Evolutionary conservation across 306 rosid genomes (phyloP).

Genomic region (Gillenia trifoliata): DNA sequence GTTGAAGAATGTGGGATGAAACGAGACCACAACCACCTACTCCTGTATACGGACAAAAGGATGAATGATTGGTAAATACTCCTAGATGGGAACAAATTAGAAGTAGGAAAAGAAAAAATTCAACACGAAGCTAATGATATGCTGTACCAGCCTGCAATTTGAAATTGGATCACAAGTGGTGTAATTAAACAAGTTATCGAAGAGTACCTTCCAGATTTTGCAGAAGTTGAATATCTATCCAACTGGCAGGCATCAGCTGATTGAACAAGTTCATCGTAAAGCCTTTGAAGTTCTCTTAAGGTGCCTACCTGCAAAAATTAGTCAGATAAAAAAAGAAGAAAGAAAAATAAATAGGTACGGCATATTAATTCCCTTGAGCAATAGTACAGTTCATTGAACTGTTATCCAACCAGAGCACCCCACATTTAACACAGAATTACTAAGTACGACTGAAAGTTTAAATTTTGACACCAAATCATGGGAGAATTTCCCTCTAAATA

Average conservation of each 20-base stretch:
- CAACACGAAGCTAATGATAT: neutral
- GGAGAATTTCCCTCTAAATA: neutral
- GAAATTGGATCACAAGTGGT: neutral
- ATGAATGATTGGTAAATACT: neutral
- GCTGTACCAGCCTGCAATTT: neutral
- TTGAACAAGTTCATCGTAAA: slow-evolving; percentile 78
- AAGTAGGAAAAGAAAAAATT: neutral
- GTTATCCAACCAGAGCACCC: neutral
- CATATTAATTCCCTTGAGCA: neutral
- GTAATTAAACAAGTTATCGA: slow-evolving; percentile 7
- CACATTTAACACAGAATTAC: neutral
- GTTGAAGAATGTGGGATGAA: slow-evolving; percentile 69
- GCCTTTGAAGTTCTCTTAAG: slow-evolving; percentile 83
- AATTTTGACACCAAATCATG: neutral
- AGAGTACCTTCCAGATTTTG: slow-evolving; percentile 69
- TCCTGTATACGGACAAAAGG: slow-evolving; percentile 37
- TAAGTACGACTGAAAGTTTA: neutral
- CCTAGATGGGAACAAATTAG: neutral
- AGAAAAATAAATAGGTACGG: neutral
- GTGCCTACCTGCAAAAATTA: slow-evolving; percentile 56
- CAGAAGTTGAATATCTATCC: slow-evolving; percentile 55
- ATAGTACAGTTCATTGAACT: neutral
- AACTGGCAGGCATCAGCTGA: slow-evolving; percentile 58
- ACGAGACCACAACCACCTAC: slow-evolving; percentile 97
- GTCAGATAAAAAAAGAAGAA: slow-evolving; percentile 16